Evolutionary conservation across 495 filamentous ascomycete species (phyloP).

Genomic region (Parmelia sp.): DNA sequence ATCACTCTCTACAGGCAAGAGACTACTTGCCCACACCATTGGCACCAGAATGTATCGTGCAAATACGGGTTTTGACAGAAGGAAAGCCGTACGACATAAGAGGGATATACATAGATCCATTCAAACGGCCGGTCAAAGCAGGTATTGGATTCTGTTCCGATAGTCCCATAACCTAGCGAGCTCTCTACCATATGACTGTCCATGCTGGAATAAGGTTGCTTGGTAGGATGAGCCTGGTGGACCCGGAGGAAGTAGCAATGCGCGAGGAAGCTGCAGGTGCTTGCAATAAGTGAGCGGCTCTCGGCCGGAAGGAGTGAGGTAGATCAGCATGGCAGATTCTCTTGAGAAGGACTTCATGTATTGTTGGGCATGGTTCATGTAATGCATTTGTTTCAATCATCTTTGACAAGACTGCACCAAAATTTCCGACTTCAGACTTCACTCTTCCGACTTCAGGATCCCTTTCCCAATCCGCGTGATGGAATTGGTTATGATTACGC

Average conservation of each 20-base stretch:
- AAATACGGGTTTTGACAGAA: neutral
- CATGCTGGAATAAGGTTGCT: neutral
- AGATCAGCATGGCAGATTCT: neutral
- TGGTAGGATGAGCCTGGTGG: neutral
- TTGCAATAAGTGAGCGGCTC: neutral
- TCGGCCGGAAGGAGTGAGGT: neutral
- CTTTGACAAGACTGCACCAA: neutral
- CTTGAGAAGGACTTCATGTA: neutral
- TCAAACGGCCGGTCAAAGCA: neutral
- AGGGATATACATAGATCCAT: neutral
- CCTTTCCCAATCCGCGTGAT: no score
- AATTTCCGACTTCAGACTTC: neutral
- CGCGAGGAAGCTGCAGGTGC: neutral
- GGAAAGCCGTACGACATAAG: neutral
- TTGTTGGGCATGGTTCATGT: neutral
- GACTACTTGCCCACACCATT: neutral
- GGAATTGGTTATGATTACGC: no score
- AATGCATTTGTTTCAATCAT: neutral
- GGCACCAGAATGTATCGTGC: neutral
- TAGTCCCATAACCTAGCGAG: neutral
- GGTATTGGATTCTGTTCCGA: neutral
- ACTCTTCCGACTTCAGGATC: neutral
- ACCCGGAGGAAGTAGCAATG: neutral
- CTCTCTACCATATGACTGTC: neutral
- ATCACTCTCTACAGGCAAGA: neutral